These are phyloP conservation scores for Trametes versicolor DNA, from an alignment of 1,284 basidiomycete species.

Conservation along the genomic window DNA sequence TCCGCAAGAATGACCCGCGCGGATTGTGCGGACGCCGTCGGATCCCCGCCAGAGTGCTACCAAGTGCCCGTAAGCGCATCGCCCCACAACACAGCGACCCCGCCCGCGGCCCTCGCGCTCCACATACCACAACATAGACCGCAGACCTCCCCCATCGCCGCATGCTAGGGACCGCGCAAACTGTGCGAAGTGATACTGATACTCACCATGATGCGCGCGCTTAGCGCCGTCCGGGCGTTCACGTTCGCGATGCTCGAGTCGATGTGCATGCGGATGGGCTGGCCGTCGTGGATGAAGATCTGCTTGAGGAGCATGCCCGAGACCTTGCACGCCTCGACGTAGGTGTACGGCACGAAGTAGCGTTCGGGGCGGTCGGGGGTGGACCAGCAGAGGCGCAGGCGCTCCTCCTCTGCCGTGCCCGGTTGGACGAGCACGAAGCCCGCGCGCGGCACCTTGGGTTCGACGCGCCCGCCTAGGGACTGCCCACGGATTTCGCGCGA, in stretches of 20 bases:
- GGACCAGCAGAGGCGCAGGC: conserved; percentile 75
- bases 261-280: conserved; percentile 77
- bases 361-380: conserved; percentile 72
- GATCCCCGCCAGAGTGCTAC: conserved; percentile 82
- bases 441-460: conserved; percentile 76
- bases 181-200: conserved; percentile 37
- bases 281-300: conserved; percentile 72
- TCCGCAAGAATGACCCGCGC: conserved; percentile 82
- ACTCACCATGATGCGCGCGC: conserved; percentile 73
- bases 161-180: neutral
- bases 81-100: neutral
- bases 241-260: conserved; percentile 80
- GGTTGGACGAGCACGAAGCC: conserved; percentile 78
- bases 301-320: conserved; percentile 74
- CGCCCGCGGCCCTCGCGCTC: conserved; percentile 2
- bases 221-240: conserved; percentile 69
- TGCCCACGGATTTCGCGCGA: conserved; percentile 38
- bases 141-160: neutral
- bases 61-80: conserved; percentile 21
- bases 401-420: conserved; percentile 72
- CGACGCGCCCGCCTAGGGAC: conserved; percentile 78
- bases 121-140: neutral
- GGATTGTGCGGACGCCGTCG: conserved; percentile 67
- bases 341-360: conserved; percentile 81
- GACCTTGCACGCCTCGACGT: conserved; percentile 81